These are phyloP conservation scores for Osmanthus fragrans DNA, from an alignment of 257 asterid genomes.

Conservation along the genomic window DNA sequence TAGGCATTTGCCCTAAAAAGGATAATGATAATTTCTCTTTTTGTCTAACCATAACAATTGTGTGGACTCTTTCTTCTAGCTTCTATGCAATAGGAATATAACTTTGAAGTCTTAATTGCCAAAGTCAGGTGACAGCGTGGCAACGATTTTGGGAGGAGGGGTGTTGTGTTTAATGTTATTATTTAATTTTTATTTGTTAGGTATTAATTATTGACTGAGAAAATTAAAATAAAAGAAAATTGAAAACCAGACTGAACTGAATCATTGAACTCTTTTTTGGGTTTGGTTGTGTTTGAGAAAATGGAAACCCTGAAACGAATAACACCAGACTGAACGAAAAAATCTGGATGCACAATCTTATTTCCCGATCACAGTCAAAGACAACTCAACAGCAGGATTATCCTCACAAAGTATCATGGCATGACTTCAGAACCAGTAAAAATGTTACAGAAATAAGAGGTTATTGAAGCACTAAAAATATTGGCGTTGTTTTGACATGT, in stretches of 20 bases:
- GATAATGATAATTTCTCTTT: background rate
- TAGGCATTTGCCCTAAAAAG: background rate
- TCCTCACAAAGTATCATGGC: conserved; percentile 14
- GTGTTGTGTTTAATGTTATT: background rate
- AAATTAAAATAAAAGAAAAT: background rate
- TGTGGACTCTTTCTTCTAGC: background rate
- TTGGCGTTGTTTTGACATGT: conserved; percentile 5
- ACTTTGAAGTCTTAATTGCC: background rate
- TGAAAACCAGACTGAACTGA: background rate
- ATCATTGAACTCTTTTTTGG: background rate
- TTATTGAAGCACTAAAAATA: conserved; percentile 10
- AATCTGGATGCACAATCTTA: background rate
- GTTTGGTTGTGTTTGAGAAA: background rate
- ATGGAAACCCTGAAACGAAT: background rate
- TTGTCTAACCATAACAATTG: background rate
- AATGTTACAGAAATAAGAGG: conserved; percentile 11
- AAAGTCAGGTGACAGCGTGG: background rate
- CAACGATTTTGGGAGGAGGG: background rate
- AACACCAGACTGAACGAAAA: background rate
- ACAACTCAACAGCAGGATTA: conserved; percentile 18
- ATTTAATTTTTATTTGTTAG: background rate
- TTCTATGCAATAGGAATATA: background rate
- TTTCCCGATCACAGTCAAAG: conserved; percentile 1
- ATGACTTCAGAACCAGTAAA: conserved; percentile 1
- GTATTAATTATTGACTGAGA: background rate